Evolutionary conservation across 441 rosid genomes (phyloP).

Genomic region (Pelargonium citronellum): DNA sequence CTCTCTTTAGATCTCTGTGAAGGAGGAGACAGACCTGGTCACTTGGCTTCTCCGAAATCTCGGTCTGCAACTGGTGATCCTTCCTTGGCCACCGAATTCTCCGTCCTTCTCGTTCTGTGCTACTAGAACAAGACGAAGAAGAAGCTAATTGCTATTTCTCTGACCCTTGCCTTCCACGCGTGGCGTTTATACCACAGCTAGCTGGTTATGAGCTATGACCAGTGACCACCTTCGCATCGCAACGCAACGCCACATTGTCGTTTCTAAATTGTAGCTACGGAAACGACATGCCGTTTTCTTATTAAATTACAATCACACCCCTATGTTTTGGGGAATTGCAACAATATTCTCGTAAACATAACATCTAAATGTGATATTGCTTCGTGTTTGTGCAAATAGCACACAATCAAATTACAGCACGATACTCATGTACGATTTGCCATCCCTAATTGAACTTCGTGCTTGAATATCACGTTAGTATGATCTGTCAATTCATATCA

Average conservation of each 20-base stretch:
- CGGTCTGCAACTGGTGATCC: neutral
- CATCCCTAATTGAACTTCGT: too few species aligned
- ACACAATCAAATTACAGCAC: too few species aligned
- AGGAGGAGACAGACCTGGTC: neutral
- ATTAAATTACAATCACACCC: neutral
- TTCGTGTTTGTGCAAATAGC: too few species aligned
- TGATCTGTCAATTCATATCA: too few species aligned
- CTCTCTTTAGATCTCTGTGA: neutral
- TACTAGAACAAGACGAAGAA: too few species aligned
- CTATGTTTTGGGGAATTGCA: neutral
- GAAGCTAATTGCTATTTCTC: too few species aligned
- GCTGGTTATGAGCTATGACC: constrained; percentile 4
- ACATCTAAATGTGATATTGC: too few species aligned
- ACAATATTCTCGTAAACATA: too few species aligned
- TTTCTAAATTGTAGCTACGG: neutral
- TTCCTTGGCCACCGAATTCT: neutral
- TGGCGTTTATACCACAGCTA: neutral
- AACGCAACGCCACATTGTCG: neutral
- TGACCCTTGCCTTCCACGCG: neutral
- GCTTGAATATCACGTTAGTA: too few species aligned
- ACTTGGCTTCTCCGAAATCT: neutral
- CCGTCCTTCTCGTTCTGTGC: too few species aligned
- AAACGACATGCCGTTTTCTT: neutral
- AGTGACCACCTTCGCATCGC: neutral
- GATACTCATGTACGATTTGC: too few species aligned